Percentiles rank a stretch among this genome's conserved stretches.
phyloP scores from a whole-genome alignment of 2,329 filamentous ascomycete species.

The Sphaerulina musiva region DNA sequence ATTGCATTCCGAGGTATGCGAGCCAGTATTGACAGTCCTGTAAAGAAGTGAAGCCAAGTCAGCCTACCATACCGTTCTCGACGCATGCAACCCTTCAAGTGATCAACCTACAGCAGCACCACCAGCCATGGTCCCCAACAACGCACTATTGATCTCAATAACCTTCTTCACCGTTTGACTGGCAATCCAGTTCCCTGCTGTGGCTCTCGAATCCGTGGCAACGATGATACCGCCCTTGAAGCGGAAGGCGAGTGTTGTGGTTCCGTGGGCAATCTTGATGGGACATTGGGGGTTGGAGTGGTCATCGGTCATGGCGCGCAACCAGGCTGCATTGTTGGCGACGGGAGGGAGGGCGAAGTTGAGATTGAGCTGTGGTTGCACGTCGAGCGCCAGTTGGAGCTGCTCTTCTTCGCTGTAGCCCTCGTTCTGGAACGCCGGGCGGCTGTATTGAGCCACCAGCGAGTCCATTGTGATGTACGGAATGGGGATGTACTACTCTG shows the following conservation, averaged over 20 bases:
- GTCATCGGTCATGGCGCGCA: constrained; percentile 95
- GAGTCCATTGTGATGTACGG: constrained; percentile 64
- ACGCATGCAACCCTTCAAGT: background rate
- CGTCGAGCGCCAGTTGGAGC: constrained; percentile 63
- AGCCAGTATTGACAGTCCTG: constrained; percentile 99
- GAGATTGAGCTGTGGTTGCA: constrained; percentile 70
- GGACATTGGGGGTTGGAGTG: constrained; percentile 92
- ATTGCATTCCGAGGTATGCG: constrained; percentile 97
- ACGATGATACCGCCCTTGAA: constrained; percentile 99
- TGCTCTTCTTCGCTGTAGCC: constrained; percentile 55
- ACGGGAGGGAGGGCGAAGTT: constrained; percentile 94
- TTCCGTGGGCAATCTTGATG: constrained; percentile 99
- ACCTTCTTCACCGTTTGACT: constrained; percentile 99
- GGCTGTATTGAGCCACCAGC: constrained; percentile 86
- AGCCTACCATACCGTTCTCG: constrained; percentile 7
- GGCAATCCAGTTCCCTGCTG: constrained; percentile 97
- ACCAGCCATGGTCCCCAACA: constrained; percentile 96
- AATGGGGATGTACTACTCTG: background rate
- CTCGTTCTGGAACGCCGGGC: constrained; percentile 67
- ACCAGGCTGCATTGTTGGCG: constrained; percentile 84
- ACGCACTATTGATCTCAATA: constrained; percentile 91
- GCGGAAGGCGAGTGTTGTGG: constrained; percentile 93
- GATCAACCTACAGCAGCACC: constrained; percentile 68
- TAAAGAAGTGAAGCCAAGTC: constrained; percentile 3
- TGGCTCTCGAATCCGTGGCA: constrained; percentile 93